phyloP scores from a whole-genome alignment of 768 basidiomycete species.

The Pleurotus tuoliensis region DNA sequence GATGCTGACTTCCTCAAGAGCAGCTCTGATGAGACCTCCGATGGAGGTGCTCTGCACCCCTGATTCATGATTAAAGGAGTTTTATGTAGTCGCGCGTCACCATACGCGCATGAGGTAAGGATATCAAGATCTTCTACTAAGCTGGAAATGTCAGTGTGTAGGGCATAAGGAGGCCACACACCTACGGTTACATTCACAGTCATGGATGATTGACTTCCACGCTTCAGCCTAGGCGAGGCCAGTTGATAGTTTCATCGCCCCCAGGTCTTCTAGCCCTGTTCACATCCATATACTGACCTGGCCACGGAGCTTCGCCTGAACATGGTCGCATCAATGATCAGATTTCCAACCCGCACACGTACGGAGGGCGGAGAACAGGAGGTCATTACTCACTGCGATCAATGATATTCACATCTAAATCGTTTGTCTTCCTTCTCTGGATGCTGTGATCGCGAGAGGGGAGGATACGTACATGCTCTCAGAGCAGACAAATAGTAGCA shows the following conservation, averaged over 20 bases:
- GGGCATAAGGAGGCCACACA: no score
- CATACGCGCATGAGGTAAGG: no score
- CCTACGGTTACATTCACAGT: no score
- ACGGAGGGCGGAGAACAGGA: background rate
- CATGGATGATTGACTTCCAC: background rate
- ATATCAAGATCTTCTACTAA: no score
- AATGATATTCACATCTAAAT: slow-evolving; percentile 51
- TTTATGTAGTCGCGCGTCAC: no score
- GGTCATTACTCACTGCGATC: slow-evolving; percentile 57
- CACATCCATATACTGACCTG: slow-evolving; percentile 74
- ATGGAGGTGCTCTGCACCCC: no score
- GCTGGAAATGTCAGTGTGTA: no score
- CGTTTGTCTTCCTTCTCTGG: slow-evolving; percentile 51
- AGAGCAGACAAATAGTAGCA: no score
- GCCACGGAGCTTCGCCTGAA: slow-evolving; percentile 65
- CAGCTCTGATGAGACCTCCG: no score
- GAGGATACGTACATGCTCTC: no score
- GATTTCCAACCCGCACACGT: background rate
- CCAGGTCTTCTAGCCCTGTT: slow-evolving; percentile 53
- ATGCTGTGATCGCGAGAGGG: slow-evolving; percentile 48
- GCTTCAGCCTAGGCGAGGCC: slow-evolving; percentile 67
- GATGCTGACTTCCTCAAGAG: no score
- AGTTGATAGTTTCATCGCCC: slow-evolving; percentile 50
- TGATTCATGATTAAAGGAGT: no score
- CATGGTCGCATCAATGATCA: slow-evolving; percentile 8